phyloP scores from a whole-genome alignment of 208 protist species.

The Trichomonas gallinae region DNA sequence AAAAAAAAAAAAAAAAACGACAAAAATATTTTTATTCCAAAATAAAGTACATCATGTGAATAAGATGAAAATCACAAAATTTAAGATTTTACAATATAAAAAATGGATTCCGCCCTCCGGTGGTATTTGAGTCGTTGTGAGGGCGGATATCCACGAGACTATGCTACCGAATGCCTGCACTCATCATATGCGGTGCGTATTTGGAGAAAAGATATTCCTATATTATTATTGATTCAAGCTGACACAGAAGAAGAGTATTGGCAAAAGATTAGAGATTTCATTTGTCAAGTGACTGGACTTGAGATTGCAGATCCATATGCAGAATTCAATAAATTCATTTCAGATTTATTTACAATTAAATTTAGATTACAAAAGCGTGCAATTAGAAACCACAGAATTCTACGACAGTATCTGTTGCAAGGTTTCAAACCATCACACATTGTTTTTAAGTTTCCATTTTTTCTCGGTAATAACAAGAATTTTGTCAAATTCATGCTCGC shows the following conservation, averaged over 20 bases:
- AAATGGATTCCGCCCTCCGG: background rate
- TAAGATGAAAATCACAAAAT: too few relatives aligned
- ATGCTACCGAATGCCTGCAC: background rate
- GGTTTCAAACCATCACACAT: background rate
- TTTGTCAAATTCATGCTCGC: background rate
- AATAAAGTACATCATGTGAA: too few relatives aligned
- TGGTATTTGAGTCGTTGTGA: background rate
- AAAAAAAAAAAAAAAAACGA: too few relatives aligned
- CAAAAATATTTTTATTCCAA: too few relatives aligned
- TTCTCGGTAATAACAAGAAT: background rate
- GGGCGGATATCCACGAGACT: background rate
- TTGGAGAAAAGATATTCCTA: background rate
- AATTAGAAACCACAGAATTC: background rate
- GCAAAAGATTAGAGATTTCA: background rate
- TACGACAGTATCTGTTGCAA: background rate
- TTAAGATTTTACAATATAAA: too few relatives aligned
- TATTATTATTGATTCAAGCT: background rate
- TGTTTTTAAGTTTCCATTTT: background rate
- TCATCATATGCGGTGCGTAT: background rate
- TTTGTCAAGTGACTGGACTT: background rate
- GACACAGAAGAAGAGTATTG: background rate
- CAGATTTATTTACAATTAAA: background rate
- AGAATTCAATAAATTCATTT: background rate
- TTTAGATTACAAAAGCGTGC: background rate
- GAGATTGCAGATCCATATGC: background rate